These are phyloP conservation scores for Periconia sp. DNA, from an alignment of 2,329 filamentous ascomycete genomes.

Conservation along the genomic window DNA sequence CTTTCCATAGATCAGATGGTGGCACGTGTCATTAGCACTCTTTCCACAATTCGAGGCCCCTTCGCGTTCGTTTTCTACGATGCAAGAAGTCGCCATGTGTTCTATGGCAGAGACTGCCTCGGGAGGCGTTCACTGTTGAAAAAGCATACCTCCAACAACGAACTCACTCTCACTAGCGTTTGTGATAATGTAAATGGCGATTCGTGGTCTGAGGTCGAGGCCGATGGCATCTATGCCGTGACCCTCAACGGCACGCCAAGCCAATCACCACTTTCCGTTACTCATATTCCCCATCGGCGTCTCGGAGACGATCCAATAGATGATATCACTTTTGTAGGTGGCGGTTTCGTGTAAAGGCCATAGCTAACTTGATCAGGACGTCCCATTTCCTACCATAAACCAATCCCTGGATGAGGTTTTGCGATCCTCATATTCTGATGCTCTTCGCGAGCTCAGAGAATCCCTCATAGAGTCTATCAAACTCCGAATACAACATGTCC, in stretches of 20 bases:
- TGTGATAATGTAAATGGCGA: conserved; percentile 47
- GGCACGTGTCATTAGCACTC: conserved; percentile 21
- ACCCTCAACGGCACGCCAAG: conserved; percentile 51
- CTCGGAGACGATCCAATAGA: conserved; percentile 10
- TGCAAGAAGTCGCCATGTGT: conserved; percentile 65
- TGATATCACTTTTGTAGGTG: conserved; percentile 41
- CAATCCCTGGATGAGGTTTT: conserved; percentile 31
- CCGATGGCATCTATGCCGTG: conserved; percentile 78
- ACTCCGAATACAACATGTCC: conserved; percentile 55
- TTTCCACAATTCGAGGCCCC: conserved; percentile 63
- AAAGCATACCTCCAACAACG: conserved; percentile 56
- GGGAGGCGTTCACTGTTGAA: conserved; percentile 81
- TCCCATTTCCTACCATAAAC: conserved; percentile 55
- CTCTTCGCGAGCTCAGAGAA: conserved; percentile 58
- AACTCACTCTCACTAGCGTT: conserved; percentile 41
- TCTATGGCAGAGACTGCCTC: conserved; percentile 85
- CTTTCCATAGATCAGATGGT: conserved; percentile 5
- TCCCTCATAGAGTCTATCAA: conserved; percentile 67
- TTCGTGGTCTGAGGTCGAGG: conserved; percentile 79
- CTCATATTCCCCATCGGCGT: conserved; percentile 32
- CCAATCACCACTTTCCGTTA: conserved; percentile 8
- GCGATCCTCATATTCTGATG: conserved; percentile 10
- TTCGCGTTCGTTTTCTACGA: conserved; percentile 91
- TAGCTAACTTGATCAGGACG: conserved; percentile 40
- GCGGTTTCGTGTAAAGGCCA: conserved; percentile 16